These are phyloP conservation scores for Adiantum capillusveneris DNA, from an alignment of 75 land plant genomes.

Conservation along the genomic window DNA sequence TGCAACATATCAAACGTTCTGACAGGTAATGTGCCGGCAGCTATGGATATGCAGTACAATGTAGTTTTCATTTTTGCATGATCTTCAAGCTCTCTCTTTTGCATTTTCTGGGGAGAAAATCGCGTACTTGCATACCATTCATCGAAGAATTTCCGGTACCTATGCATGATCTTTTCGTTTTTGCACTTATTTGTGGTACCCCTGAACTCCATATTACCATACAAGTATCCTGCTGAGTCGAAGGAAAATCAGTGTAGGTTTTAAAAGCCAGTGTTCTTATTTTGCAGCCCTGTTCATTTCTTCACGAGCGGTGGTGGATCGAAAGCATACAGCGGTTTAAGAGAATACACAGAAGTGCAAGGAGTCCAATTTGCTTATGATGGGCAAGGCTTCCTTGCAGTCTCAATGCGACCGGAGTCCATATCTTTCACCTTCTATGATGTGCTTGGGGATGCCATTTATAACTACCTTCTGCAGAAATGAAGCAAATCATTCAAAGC, in stretches of 20 bases:
- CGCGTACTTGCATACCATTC: too few relatives aligned
- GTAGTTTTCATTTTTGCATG: too few relatives aligned
- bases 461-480: background rate
- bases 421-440: conserved; percentile 43
- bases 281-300: conserved; percentile 60
- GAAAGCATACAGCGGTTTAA: conserved; percentile 73
- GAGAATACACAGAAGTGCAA: conserved; percentile 15
- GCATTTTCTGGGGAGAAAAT: too few relatives aligned
- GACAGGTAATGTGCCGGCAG: conserved; percentile 63
- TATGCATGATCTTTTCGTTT: too few relatives aligned
- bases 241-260: too few relatives aligned
- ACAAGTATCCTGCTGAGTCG: too few relatives aligned
- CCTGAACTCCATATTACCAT: too few relatives aligned
- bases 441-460: conserved; percentile 46
- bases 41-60: too few relatives aligned
- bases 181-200: too few relatives aligned
- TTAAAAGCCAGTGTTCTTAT: too few relatives aligned
- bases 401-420: conserved; percentile 25
- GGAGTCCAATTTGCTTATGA: conserved; percentile 63
- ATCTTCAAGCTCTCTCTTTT: too few relatives aligned
- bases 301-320: conserved; percentile 95
- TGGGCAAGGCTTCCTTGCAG: conserved; percentile 90
- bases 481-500: background rate
- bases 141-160: too few relatives aligned
- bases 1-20: conserved; percentile 62